A percentile compares a stretch with the other conserved stretches of the same genome.
These are phyloP conservation scores for Leishmania braziliensis DNA, from an alignment of 208 protist species.

Conservation along the genomic window DNA sequence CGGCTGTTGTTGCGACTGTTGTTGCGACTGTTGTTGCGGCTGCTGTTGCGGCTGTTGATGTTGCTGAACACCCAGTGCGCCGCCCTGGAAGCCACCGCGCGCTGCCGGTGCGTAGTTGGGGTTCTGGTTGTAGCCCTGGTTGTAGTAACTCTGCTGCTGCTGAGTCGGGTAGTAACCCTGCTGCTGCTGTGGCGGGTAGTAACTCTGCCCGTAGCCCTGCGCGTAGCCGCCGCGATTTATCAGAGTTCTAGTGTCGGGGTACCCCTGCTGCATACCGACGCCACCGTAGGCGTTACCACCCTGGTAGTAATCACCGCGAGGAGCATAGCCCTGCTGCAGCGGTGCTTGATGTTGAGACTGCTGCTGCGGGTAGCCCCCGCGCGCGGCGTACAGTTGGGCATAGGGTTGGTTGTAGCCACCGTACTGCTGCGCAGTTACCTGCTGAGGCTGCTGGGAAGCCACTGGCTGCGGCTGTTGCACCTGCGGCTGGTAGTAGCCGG, in stretches of 20 bases:
- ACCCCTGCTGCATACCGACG: slow-evolving; percentile 8
- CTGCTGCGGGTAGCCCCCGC: slow-evolving; percentile 5
- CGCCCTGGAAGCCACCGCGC: slow-evolving; percentile 26
- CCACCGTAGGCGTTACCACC: background rate
- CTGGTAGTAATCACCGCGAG: slow-evolving; percentile 35
- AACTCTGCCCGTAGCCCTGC: slow-evolving; percentile 13
- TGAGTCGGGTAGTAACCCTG: slow-evolving; percentile 25
- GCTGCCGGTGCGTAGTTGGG: slow-evolving; percentile 8
- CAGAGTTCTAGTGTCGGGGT: background rate
- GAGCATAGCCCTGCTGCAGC: slow-evolving; percentile 22
- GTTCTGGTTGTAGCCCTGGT: slow-evolving; percentile 9
- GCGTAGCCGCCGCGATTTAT: background rate
- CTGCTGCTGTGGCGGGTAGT: background rate
- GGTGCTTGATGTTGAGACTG: slow-evolving; percentile 1
- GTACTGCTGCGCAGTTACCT: slow-evolving; percentile 6
- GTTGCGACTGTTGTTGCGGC: background rate
- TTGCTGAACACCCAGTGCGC: slow-evolving; percentile 18
- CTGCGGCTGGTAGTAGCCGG: slow-evolving; percentile 28
- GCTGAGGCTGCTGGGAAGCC: slow-evolving; percentile 13
- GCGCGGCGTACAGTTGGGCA: slow-evolving; percentile 4
- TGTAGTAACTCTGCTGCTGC: slow-evolving; percentile 16
- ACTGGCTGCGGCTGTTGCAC: background rate
- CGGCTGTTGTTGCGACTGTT: slow-evolving; percentile 10
- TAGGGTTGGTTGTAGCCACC: slow-evolving; percentile 27
- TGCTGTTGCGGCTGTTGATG: slow-evolving; percentile 7